Conservation (phyloP, 1,284 basidiomycete species). For the Cryptococcus deneoformans region DNA sequence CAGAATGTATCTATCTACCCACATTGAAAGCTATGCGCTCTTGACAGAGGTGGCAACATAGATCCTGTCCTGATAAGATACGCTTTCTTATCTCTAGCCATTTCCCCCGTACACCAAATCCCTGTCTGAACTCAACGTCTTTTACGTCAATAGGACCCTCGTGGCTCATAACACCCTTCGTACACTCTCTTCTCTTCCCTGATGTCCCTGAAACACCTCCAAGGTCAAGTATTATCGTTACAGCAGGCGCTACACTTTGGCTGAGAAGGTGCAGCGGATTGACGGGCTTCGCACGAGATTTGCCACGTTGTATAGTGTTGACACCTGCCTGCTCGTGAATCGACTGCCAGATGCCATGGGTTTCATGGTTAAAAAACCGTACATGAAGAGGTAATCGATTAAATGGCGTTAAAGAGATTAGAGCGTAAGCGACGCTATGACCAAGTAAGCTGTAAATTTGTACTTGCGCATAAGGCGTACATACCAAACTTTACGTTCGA, state of each 20-base stretch:
- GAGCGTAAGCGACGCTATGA: conserved; percentile 36
- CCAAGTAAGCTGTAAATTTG: background rate
- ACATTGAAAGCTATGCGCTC: conserved; percentile 49
- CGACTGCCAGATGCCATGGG: conserved; percentile 18
- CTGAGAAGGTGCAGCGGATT: background rate
- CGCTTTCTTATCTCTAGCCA: conserved; percentile 13
- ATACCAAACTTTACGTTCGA: conserved; percentile 41
- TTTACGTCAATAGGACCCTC: conserved; percentile 59
- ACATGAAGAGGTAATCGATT: conserved; percentile 50
- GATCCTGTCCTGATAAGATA: conserved; percentile 17
- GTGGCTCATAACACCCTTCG: conserved; percentile 44
- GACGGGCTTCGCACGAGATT: background rate
- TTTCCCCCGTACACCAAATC: conserved; percentile 21
- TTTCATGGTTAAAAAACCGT: conserved; percentile 65
- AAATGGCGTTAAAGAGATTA: conserved; percentile 38
- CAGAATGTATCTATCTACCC: conserved; percentile 50
- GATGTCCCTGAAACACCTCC: conserved; percentile 71
- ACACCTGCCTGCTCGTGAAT: background rate
- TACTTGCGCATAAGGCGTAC: background rate
- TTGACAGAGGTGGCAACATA: conserved; percentile 51
- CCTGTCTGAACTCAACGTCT: conserved; percentile 56
- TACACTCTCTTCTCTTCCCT: conserved; percentile 54
- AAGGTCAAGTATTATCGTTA: conserved; percentile 58
- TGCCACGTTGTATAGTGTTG: background rate
- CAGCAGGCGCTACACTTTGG: conserved; percentile 54